A percentile compares a stretch with the other conserved stretches of the same genome.
phyloP scores from a whole-genome alignment of 2,329 filamentous ascomycete species.

The Aspergillus fructus region DNA sequence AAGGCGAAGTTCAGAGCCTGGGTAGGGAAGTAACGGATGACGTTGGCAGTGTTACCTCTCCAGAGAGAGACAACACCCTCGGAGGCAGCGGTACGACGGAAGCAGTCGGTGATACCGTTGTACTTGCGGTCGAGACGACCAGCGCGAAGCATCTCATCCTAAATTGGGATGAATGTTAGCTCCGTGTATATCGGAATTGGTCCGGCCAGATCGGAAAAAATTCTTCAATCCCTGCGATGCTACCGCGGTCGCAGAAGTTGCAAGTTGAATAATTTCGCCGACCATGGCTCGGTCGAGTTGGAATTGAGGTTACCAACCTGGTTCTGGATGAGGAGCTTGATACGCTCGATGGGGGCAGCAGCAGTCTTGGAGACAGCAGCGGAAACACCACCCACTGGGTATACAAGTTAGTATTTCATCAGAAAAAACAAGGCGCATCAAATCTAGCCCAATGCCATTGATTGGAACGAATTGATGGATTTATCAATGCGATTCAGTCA shows the following conservation, averaged over 20 bases:
- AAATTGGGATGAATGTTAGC: slow-evolving; percentile 16
- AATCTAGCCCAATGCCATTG: background rate
- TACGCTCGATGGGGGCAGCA: slow-evolving; percentile 99
- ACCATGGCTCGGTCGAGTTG: background rate
- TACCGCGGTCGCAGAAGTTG: background rate
- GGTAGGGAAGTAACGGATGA: slow-evolving; percentile 99
- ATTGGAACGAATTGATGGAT: slow-evolving; percentile 9
- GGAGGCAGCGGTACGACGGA: slow-evolving; percentile 81
- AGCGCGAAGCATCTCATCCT: slow-evolving; percentile 99
- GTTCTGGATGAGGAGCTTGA: slow-evolving; percentile 99
- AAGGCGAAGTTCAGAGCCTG: slow-evolving; percentile 99
- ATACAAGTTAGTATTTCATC: slow-evolving; percentile 43
- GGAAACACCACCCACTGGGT: slow-evolving; percentile 96
- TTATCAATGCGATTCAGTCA: slow-evolving; percentile 4
- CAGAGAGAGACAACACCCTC: slow-evolving; percentile 96
- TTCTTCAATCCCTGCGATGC: slow-evolving; percentile 9
- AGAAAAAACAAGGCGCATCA: background rate
- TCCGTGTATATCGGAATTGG: background rate
- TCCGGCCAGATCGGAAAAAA: slow-evolving; percentile 3
- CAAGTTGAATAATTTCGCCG: background rate
- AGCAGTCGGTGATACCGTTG: slow-evolving; percentile 91
- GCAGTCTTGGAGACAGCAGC: slow-evolving; percentile 99
- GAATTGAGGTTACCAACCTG: slow-evolving; percentile 66
- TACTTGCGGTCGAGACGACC: slow-evolving; percentile 99
- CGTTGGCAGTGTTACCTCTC: slow-evolving; percentile 99